phyloP scores from a whole-genome alignment of 2,329 filamentous ascomycete genomes.

The Fusarium multiceps region DNA sequence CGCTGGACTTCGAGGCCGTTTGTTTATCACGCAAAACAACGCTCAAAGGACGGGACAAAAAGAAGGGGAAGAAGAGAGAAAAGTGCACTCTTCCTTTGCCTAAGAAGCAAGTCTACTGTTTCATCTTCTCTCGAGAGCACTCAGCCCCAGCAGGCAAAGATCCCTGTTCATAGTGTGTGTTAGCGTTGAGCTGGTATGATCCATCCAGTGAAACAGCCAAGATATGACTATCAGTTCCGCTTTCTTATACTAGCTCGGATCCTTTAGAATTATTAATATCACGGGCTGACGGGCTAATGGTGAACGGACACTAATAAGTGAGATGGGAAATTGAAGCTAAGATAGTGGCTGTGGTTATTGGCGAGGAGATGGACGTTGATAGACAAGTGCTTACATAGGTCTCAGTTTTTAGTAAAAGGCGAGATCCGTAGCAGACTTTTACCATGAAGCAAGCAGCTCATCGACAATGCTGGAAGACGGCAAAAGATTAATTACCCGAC shows the following conservation, averaged over 20 bases:
- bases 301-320: background rate
- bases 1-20: background rate
- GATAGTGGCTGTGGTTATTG: constrained; percentile 1
- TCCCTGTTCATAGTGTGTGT: background rate
- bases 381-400: constrained; percentile 1
- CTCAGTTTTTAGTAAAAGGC: background rate
- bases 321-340: constrained; percentile 9
- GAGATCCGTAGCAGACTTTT: background rate
- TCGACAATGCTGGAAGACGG: background rate
- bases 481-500: background rate
- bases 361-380: background rate
- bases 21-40: background rate
- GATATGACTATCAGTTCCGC: constrained; percentile 1
- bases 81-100: background rate
- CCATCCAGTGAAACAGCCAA: constrained; percentile 18
- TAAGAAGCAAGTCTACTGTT: constrained; percentile 5
- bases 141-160: constrained; percentile 28
- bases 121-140: constrained; percentile 4
- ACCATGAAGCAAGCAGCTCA: background rate
- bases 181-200: constrained; percentile 14
- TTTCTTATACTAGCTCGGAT: constrained; percentile 15
- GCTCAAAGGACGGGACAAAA: background rate
- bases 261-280: constrained; percentile 21
- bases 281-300: background rate
- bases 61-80: background rate